Conservation (phyloP, 306 rosid species). For the Cucumis sativus region Cucumber_9930_V3 NC_026659.2:30917501-30918000, state of each 20-base stretch:
- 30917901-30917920: conserved; percentile 81
- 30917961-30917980: conserved; percentile 20
- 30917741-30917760: conserved; percentile 36
- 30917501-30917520: conserved; percentile 49
- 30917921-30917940: conserved; percentile 52
- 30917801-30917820: conserved; percentile 79
- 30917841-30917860: conserved; percentile 84
- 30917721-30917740: conserved; percentile 36
- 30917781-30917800: conserved; percentile 45
- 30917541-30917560: conserved; percentile 70
- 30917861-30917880: conserved; percentile 90
- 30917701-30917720: conserved; percentile 17
- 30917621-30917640: neutral
- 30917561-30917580: conserved; percentile 48
- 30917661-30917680: conserved; percentile 38
- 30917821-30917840: conserved; percentile 93
- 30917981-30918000: neutral
- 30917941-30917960: conserved; percentile 73
- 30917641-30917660: neutral
- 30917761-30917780: conserved; percentile 69
- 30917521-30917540: conserved; percentile 51
- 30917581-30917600: conserved; percentile 1
- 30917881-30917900: conserved; percentile 93
- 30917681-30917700: neutral
- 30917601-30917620: neutral